These are phyloP conservation scores for Mycosarcoma mackinlayi DNA, from an alignment of 1,284 basidiomycete genomes.

Conservation along the genomic window DNA sequence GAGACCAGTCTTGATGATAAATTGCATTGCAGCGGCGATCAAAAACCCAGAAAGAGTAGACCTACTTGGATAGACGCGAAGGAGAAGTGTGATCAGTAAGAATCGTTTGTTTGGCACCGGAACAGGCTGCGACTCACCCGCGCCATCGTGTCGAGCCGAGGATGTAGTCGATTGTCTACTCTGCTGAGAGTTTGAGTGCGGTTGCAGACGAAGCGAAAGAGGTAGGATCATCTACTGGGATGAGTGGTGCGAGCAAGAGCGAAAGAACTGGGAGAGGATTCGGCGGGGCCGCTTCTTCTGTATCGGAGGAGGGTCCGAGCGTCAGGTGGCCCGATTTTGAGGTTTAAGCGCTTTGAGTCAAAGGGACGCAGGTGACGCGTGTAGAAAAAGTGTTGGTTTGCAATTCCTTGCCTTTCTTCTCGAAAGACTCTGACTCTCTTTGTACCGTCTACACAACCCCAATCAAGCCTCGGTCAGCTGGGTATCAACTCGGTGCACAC, in stretches of 20 bases:
- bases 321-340: background rate
- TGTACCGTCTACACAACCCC: no score
- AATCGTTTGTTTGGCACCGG: background rate
- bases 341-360: no score
- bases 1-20: conserved; percentile 67
- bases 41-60: conserved; percentile 66
- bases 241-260: no score
- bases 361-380: no score
- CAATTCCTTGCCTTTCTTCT: background rate
- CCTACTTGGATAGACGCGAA: conserved; percentile 23
- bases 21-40: conserved; percentile 64
- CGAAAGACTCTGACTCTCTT: background rate
- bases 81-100: background rate
- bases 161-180: background rate
- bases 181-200: background rate
- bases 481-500: background rate
- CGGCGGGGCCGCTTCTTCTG: no score
- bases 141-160: conserved; percentile 10
- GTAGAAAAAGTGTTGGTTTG: no score
- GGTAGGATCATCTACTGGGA: no score
- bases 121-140: conserved; percentile 10
- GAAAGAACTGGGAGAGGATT: no score
- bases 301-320: conserved; percentile 9
- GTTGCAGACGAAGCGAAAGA: background rate
- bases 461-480: background rate